These are phyloP conservation scores for Wallacemonas collosoma DNA, from an alignment of 208 protist genomes.

Conservation along the genomic window DNA sequence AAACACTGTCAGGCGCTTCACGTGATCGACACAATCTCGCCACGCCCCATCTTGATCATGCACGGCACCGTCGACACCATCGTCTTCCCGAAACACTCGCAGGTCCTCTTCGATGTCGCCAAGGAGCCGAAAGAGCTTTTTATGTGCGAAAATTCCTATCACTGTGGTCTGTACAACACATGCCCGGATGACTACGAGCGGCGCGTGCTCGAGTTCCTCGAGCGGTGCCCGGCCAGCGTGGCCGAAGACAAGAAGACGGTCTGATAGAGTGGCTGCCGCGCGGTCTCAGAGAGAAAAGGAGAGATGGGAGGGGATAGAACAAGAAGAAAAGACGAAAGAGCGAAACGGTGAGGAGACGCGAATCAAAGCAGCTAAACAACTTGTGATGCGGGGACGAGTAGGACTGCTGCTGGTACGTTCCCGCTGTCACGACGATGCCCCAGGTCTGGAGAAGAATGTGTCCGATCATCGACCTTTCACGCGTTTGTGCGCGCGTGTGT, in stretches of 20 bases:
- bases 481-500: no score
- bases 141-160: conserved; percentile 80
- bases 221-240: not conserved
- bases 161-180: conserved; percentile 91
- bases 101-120: conserved; percentile 77
- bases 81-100: conserved; percentile 81
- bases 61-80: conserved; percentile 89
- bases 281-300: no score
- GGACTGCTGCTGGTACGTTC: no score
- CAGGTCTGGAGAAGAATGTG: no score
- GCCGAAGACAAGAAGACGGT: conserved; percentile 15
- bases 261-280: not conserved
- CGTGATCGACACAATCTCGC: conserved; percentile 73
- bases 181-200: conserved; percentile 78
- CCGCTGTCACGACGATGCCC: no score
- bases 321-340: no score
- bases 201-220: conserved; percentile 63
- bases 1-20: conserved; percentile 87
- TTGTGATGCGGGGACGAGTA: no score
- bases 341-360: no score
- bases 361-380: no score
- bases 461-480: no score
- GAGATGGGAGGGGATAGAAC: no score
- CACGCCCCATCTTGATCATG: conserved; percentile 87
- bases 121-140: conserved; percentile 88